Base-by-base conservation (phyloP, 495 filamentous ascomycete genomes). In the Pyrenopolyporus hunteri region DNA sequence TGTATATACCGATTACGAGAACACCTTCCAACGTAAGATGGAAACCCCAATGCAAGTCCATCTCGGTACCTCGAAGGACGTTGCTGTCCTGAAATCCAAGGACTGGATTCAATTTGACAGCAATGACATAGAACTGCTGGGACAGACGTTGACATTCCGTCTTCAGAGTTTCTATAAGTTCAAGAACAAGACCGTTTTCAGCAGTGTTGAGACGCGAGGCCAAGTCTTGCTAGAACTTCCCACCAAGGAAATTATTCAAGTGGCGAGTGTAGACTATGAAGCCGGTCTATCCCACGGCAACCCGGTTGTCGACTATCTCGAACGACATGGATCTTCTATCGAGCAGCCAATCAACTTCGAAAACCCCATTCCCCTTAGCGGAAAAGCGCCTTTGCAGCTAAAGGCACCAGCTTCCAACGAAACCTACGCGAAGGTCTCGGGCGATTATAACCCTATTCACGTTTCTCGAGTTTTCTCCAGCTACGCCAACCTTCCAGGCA, bases 371-470 rank as follows among this genome's bases (percentile, higher is more conserved):
- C 95, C 94, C 13, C 83, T 98, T 35, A 95, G 89, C 68, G 93
- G 93, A 51, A 97, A 93, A 81, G 90, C 90, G 1, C 88, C 91
- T 33, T 80, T 98, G 20, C 84, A 86, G 55, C 83, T 97, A 39
- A 89, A 90, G 63, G 93, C 94, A 19, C 94, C 94, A n/a, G 88
- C 93, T 11, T 95, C 91, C 49, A 99, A 99, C 71, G 95, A 98
- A 80, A 96, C 89, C 6, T 99, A 99, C 66, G 95, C 95, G 40
- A 88, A 90, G 48, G 95, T 99, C 25, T 98, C 95, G 36, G 95
- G 95, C 17, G 94, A 99, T 69, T 98, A 91, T 81, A 99, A 99
- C 71, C 94, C 94, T 6, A 99, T 99, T 60, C 94, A 99, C 79
- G 94, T 98, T 37, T 97, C 94, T 1, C 87, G 93, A 46, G 91